Evolutionary conservation across 257 asterid species (phyloP), one percentile per base, ranked within the genome.

Genomic region (Datura wrightii): DNA sequence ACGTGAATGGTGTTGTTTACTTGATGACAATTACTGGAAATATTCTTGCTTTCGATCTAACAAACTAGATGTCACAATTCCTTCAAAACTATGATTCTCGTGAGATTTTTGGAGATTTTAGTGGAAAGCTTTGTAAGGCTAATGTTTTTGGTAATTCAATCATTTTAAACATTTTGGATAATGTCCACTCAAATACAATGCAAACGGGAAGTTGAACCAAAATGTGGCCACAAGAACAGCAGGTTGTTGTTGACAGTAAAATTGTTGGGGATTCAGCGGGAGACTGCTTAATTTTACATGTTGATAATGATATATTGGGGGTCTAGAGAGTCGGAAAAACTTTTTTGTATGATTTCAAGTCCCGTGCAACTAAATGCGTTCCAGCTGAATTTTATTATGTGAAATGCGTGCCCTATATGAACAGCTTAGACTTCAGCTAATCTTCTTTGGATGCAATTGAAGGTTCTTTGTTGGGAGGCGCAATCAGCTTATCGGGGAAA

Each of bases 331-430:
- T 31, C 13, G 79, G 8, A 24, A 76, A 14, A 5, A 37, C 87
- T 3, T 82, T 78, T 83, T 85, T 71, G 10, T 84, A 72, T 59
- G 78, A 87, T 80, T 56, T 87, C 39, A 76, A 82, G 85, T 85
- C 87, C 3, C 81, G 82, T 48, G 88, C 86, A 84, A 79, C 71
- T n/a, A 87, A 74, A 83, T 87, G 42, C 80, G 34, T 2, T 18
- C 63, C 54, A 42, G 37, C 48, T 15, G n/a, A 5, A 1, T 5
- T 9, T 16, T 2, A 41, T 41, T 18, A 44, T 59, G 6, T 8
- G 42, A 53, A 46, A 58, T 85, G 79, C n/a, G 8, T 89, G 7
- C 91, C 94, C 16, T 92, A 92, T 65, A 91, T 90, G 83, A 92
- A 90, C 84, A 90, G 89, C 88, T 79, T 92, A 11, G 91, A 89